Conservation (phyloP, 2,329 filamentous ascomycete genomes). For the Rutstroemia sp. region DNA sequence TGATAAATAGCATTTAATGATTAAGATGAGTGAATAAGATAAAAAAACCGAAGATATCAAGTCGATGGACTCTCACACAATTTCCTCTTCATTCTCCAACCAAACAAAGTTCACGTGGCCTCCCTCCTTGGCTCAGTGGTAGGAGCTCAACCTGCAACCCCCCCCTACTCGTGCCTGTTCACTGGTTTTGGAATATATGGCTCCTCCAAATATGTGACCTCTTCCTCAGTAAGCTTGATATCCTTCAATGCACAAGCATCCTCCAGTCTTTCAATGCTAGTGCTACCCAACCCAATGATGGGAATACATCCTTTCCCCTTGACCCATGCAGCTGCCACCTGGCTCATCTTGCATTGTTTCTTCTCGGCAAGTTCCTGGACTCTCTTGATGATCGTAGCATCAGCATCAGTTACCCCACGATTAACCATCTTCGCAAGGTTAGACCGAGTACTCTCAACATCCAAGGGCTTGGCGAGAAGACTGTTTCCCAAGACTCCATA, state of each 20-base stretch:
- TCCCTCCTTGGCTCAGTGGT: not conserved
- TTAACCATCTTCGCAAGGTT: not conserved
- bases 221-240: conserved; percentile 38
- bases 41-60: too few relatives aligned
- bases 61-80: too few relatives aligned
- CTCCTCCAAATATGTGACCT: conserved; percentile 44
- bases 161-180: conserved; percentile 15
- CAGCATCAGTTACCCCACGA: not conserved
- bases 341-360: not conserved
- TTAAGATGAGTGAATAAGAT: too few relatives aligned
- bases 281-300: conserved; percentile 39
- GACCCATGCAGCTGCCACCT: not conserved
- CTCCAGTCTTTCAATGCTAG: conserved; percentile 41
- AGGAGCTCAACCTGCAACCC: not conserved
- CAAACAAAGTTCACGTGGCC: not conserved
- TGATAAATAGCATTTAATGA: too few relatives aligned
- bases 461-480: conserved; percentile 8
- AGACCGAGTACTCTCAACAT: not conserved
- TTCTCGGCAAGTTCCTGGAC: not conserved
- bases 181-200: conserved; percentile 39
- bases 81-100: not conserved
- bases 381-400: not conserved
- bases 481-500: conserved; percentile 15
- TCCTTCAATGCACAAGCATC: conserved; percentile 36
- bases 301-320: not conserved